Evolutionary conservation across 192 early-diverging fungal species (phyloP).

Genomic region (Backusella parvicylindrica): DNA sequence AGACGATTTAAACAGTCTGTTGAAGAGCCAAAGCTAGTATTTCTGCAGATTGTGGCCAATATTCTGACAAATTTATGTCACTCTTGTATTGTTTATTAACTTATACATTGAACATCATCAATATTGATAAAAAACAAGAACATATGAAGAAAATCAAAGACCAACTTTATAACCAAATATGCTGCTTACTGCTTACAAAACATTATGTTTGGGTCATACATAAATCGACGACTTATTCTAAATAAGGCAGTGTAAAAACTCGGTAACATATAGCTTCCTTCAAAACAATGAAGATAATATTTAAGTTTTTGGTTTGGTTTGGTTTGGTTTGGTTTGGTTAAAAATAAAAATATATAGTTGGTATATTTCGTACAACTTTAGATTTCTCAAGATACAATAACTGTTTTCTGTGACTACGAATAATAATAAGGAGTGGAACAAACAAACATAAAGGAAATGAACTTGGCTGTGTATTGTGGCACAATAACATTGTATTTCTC

Average conservation of each 20-base stretch:
- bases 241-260: neutral
- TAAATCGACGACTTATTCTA: neutral
- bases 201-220: neutral
- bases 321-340: too few relatives aligned
- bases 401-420: too few relatives aligned
- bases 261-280: neutral
- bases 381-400: too few relatives aligned
- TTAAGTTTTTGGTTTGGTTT: too few relatives aligned
- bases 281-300: too few relatives aligned
- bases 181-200: neutral
- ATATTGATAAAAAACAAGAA: neutral
- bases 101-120: neutral
- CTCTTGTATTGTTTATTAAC: neutral
- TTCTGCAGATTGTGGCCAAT: neutral
- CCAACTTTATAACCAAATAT: neutral
- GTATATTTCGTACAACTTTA: too few relatives aligned
- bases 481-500: too few relatives aligned
- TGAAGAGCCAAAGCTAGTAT: neutral
- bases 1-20: neutral
- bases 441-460: too few relatives aligned
- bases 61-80: neutral
- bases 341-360: too few relatives aligned
- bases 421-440: too few relatives aligned
- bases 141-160: neutral
- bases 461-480: too few relatives aligned